Percentiles rank a stretch among this genome's conserved stretches.
Evolutionary conservation across 768 basidiomycete species (phyloP).

Genomic region (Leccinellum luteum): DNA sequence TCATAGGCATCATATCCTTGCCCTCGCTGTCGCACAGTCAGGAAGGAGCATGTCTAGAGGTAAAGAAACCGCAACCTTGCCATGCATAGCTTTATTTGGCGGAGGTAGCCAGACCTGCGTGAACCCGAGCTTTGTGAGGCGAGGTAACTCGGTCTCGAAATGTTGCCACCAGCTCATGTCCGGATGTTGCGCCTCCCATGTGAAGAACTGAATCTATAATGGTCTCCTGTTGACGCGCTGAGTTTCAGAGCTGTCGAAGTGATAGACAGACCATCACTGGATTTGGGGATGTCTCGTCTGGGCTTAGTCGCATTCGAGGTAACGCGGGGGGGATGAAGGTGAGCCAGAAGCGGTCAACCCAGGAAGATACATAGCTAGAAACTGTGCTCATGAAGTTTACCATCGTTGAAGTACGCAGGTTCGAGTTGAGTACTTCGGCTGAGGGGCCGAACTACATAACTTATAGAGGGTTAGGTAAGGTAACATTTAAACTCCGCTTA

Average conservation of each 20-base stretch:
- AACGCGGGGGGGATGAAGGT: conserved; percentile 40
- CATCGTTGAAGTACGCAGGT: not conserved
- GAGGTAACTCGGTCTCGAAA: conserved; percentile 62
- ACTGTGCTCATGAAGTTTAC: conserved; percentile 7
- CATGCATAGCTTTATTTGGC: conserved; percentile 69
- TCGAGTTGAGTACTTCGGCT: not conserved
- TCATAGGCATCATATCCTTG: conserved; percentile 88
- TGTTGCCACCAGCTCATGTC: conserved; percentile 79
- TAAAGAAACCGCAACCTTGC: conserved; percentile 38
- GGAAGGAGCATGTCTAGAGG: conserved; percentile 1
- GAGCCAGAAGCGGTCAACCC: conserved; percentile 25
- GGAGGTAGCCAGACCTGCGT: conserved; percentile 86
- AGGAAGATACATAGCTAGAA: conserved; percentile 5
- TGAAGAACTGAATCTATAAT: conserved; percentile 75
- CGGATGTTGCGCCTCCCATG: conserved; percentile 65
- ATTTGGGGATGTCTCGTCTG: conserved; percentile 47
- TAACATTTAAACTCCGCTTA: conserved; percentile 27
- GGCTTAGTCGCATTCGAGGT: conserved; percentile 59
- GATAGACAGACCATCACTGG: conserved; percentile 59
- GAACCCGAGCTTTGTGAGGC: conserved; percentile 63
- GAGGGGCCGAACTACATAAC: too few relatives aligned
- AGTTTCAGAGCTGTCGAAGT: not conserved
- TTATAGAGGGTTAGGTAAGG: not conserved
- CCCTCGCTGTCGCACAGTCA: conserved; percentile 45
- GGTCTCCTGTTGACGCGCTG: not conserved